Evolutionary conservation across 176 grass and related monocot species (phyloP).

Genomic region (Carex cristatella): DNA sequence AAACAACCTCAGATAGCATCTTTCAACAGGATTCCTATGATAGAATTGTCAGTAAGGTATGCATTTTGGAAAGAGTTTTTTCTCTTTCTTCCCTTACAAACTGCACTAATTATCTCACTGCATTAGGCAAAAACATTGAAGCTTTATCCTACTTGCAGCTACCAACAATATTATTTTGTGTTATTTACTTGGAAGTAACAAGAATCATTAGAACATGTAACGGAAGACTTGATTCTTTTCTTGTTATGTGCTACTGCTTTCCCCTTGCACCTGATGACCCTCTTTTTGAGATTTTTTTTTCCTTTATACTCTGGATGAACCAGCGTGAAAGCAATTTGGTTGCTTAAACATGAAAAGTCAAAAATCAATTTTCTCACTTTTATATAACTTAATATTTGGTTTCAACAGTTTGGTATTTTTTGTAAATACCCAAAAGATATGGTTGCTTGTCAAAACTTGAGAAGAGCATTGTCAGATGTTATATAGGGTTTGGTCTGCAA

Average conservation of each 20-base stretch:
- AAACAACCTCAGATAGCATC: conserved; percentile 25
- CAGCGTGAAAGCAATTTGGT: background rate
- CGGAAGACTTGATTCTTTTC: background rate
- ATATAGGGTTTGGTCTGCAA: background rate
- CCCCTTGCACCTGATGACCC: background rate
- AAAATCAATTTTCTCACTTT: background rate
- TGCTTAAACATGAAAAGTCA: background rate
- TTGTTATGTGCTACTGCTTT: background rate
- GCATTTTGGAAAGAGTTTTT: background rate
- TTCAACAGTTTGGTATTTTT: background rate
- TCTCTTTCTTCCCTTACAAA: conserved; percentile 1
- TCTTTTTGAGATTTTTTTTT: background rate
- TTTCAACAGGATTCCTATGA: conserved; percentile 30
- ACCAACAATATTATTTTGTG: background rate
- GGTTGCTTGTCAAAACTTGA: background rate
- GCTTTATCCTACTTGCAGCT: background rate
- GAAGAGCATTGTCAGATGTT: background rate
- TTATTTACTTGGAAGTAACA: background rate
- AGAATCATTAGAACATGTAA: background rate
- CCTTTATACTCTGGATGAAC: background rate
- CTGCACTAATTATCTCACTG: background rate
- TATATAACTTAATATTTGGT: background rate
- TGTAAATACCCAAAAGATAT: background rate
- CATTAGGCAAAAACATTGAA: background rate
- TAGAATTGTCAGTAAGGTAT: conserved; percentile 49